phyloP scores from a whole-genome alignment of 2,329 filamentous ascomycete genomes.

The Fusarium brachygibbosum region DNA sequence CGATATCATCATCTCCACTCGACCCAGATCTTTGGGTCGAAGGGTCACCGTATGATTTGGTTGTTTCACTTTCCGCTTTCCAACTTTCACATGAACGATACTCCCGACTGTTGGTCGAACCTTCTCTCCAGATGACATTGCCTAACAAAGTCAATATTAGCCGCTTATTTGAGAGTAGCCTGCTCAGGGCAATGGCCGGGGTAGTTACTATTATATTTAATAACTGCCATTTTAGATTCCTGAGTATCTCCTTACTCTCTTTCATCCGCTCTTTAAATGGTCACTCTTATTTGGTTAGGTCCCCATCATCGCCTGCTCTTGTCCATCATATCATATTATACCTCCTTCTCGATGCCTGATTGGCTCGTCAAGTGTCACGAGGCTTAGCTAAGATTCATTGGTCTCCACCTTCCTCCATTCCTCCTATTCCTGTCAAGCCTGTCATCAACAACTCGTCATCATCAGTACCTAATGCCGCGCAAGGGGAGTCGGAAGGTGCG shows the following conservation, averaged over 20 bases:
- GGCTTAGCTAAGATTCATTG: neutral
- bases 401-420: neutral
- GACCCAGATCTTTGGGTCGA: neutral
- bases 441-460: neutral
- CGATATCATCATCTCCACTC: neutral
- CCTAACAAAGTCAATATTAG: too few species aligned
- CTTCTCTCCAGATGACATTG: too few species aligned
- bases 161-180: too few species aligned
- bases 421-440: neutral
- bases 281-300: too few species aligned
- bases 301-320: too few species aligned
- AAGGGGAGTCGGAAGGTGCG: constrained; percentile 23
- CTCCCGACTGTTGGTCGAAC: too few species aligned
- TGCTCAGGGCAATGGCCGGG: neutral
- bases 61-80: neutral
- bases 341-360: neutral
- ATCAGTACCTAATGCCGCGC: constrained; percentile 18
- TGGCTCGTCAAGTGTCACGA: neutral
- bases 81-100: neutral
- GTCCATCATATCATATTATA: too few species aligned
- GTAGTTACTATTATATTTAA: neutral
- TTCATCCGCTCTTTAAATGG: neutral
- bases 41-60: too few species aligned
- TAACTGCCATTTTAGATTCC: neutral
- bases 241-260: neutral